phyloP scores from a whole-genome alignment of 345 rosid genomes.

The Eucalyptus paniculata region DNA sequence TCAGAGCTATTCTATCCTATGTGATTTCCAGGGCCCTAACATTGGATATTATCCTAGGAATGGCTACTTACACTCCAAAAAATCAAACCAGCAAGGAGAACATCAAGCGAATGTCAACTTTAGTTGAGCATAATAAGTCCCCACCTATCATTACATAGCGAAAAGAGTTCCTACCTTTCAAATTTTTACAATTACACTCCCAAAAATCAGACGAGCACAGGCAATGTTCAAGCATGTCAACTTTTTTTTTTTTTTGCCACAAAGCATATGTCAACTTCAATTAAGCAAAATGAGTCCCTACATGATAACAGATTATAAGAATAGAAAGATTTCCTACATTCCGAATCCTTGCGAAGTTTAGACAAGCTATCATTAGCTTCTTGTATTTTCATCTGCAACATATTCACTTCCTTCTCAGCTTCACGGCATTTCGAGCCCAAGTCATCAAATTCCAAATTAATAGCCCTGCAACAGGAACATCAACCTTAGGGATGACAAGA shows the following conservation, averaged over 20 bases:
- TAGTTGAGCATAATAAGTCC: background rate
- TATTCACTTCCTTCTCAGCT: conserved; percentile 86
- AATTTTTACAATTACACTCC: background rate
- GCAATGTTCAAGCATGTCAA: background rate
- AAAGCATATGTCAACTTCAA: background rate
- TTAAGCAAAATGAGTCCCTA: background rate
- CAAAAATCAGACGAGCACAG: background rate
- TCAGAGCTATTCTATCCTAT: background rate
- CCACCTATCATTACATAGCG: background rate
- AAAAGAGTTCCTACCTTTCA: background rate
- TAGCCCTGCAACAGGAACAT: conserved; percentile 19
- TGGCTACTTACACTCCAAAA: background rate
- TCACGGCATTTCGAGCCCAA: conserved; percentile 70
- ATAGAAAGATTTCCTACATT: conserved; percentile 40
- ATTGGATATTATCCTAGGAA: background rate
- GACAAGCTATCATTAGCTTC: conserved; percentile 54
- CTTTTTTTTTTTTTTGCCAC: background rate
- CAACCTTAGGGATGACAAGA: background rate
- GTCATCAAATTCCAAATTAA: conserved; percentile 65
- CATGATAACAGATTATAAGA: background rate
- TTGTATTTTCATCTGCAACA: conserved; percentile 81
- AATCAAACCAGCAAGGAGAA: background rate
- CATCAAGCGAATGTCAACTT: background rate
- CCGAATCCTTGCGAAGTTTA: conserved; percentile 73
- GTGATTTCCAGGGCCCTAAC: background rate